phyloP scores from a whole-genome alignment of 495 filamentous ascomycete species.

The Parmelia sp. region DNA sequence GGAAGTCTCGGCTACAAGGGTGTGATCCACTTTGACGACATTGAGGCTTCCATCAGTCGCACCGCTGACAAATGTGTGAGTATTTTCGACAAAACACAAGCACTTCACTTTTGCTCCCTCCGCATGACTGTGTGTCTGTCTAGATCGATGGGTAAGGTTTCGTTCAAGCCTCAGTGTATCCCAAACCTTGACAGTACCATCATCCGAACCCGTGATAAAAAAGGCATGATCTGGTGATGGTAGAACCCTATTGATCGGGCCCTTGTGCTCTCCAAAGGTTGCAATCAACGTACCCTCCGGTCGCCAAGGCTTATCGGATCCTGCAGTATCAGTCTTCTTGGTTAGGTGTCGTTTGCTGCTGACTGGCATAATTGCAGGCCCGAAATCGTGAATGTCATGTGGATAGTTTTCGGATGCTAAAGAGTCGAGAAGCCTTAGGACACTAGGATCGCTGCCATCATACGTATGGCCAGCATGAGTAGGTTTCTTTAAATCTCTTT shows the following conservation, averaged over 20 bases:
- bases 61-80: slow-evolving; percentile 84
- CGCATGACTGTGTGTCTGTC: slow-evolving; percentile 79
- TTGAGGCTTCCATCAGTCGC: slow-evolving; percentile 87
- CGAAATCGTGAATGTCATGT: slow-evolving; percentile 61
- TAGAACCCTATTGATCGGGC: slow-evolving; percentile 72
- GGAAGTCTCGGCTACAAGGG: slow-evolving; percentile 47
- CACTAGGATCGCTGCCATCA: slow-evolving; percentile 78
- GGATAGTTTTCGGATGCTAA: slow-evolving; percentile 91
- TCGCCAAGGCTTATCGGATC: slow-evolving; percentile 60
- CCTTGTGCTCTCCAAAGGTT: slow-evolving; percentile 81
- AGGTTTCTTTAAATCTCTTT: slow-evolving; percentile 31
- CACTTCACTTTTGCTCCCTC: slow-evolving; percentile 65
- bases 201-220: slow-evolving; percentile 90
- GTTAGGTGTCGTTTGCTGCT: slow-evolving; percentile 55
- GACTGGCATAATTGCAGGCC: slow-evolving; percentile 71
- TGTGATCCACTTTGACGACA: slow-evolving; percentile 78
- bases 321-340: slow-evolving; percentile 47
- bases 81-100: slow-evolving; percentile 86
- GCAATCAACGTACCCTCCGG: slow-evolving; percentile 79
- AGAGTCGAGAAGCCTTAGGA: slow-evolving; percentile 77
- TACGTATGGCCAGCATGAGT: slow-evolving; percentile 62
- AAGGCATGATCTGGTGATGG: slow-evolving; percentile 88
- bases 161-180: slow-evolving; percentile 83
- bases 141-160: slow-evolving; percentile 76
- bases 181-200: slow-evolving; percentile 90